Evolutionary conservation across 2,329 filamentous ascomycete genomes (phyloP).

Genomic region (Penicillium sp.): DNA sequence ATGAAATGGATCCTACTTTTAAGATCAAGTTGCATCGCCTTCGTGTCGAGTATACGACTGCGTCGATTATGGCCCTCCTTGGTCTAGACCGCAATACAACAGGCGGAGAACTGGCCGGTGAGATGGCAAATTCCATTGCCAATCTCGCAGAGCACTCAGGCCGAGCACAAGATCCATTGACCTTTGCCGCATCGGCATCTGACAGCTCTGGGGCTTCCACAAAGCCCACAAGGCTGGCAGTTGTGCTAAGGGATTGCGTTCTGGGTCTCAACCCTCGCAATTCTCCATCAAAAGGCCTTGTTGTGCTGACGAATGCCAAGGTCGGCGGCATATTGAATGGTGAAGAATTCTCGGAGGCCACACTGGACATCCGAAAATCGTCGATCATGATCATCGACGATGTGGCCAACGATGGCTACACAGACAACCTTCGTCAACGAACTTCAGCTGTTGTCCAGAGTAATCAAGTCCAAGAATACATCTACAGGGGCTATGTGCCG

Average conservation of each 20-base stretch:
- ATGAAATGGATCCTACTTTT: constrained; percentile 86
- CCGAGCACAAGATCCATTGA: constrained; percentile 6
- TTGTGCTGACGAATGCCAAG: constrained; percentile 73
- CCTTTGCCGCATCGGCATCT: constrained; percentile 13
- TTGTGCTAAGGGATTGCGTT: constrained; percentile 75
- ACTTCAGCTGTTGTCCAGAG: constrained; percentile 29
- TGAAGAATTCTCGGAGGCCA: constrained; percentile 58
- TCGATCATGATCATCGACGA: constrained; percentile 81
- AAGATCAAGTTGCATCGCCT: constrained; percentile 83
- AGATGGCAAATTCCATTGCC: constrained; percentile 72
- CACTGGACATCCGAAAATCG: constrained; percentile 68
- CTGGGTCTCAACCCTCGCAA: constrained; percentile 78
- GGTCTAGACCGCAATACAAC: constrained; percentile 63
- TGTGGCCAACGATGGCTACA: constrained; percentile 45
- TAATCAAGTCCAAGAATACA: constrained; percentile 47
- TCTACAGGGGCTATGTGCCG: constrained; percentile 70
- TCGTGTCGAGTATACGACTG: constrained; percentile 81
- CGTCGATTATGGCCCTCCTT: constrained; percentile 73
- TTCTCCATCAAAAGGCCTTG: constrained; percentile 66
- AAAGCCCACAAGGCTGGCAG: constrained; percentile 50
- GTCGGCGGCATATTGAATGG: constrained; percentile 64
- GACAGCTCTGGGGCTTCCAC: constrained; percentile 22
- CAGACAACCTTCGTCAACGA: constrained; percentile 31
- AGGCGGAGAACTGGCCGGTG: constrained; percentile 66
- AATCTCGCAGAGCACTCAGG: constrained; percentile 57